Evolutionary conservation across 2,329 filamentous ascomycete species (phyloP).

Genomic region (Nectriaceae sp.): DNA sequence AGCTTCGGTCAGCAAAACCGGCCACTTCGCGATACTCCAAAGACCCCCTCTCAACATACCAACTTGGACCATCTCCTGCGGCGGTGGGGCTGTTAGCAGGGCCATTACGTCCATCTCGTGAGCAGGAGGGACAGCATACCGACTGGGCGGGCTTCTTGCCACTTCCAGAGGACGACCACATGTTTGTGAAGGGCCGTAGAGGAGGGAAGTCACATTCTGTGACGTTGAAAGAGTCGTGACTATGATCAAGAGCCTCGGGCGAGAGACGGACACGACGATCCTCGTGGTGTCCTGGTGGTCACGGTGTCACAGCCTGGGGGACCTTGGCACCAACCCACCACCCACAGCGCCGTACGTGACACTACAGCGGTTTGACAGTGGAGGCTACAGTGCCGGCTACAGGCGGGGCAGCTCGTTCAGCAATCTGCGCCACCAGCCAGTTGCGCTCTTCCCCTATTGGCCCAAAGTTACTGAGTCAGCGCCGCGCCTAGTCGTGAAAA

Average conservation of each 20-base stretch:
- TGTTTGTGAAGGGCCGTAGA: constrained; percentile 39
- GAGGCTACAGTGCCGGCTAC: constrained; percentile 1
- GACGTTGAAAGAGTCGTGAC: constrained; percentile 26
- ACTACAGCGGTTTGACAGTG: neutral
- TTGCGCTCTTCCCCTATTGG: constrained; percentile 22
- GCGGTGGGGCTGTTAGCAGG: constrained; percentile 41
- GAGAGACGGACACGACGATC: neutral
- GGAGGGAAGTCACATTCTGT: constrained; percentile 34
- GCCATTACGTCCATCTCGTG: constrained; percentile 21
- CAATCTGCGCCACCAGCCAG: neutral
- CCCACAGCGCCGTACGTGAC: neutral
- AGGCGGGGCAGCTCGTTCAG: neutral
- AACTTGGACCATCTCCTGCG: constrained; percentile 99
- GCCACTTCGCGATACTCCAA: constrained; percentile 14
- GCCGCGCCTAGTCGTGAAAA: constrained; percentile 16
- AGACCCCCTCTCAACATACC: constrained; percentile 70
- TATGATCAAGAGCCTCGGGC: constrained; percentile 16
- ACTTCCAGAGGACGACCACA: constrained; percentile 67
- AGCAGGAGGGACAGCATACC: constrained; percentile 50
- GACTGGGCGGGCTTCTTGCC: constrained; percentile 72
- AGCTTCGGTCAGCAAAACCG: constrained; percentile 27
- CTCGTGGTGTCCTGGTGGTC: neutral
- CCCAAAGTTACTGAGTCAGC: constrained; percentile 18
- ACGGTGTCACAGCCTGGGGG: neutral
- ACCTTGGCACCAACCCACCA: neutral